Evolutionary conservation across 768 basidiomycete genomes (phyloP), one percentile per base, ranked within the genome.

Genomic region (Russula sp.): DNA sequence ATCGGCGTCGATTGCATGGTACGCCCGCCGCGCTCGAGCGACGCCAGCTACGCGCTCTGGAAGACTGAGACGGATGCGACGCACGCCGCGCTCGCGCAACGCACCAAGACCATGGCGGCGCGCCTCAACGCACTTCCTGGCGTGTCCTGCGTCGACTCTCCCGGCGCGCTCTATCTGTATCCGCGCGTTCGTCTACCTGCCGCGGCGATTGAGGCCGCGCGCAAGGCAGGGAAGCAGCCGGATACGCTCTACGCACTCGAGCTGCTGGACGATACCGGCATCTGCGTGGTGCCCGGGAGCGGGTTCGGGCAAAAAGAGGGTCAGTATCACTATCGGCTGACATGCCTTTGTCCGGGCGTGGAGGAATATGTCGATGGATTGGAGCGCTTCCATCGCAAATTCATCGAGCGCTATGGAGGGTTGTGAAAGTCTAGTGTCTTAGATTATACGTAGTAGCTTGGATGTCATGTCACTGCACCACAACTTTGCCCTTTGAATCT

Each of bases 221-320:
- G 78, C 66, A 75, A 79, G 68, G 80, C 76, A 1, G 89, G 88
- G 1, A 91, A 91, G 75, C 81, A 81, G 67, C 89, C 96, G 3
- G 96, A 99, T 72, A 87, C 85, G 46, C 87, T 95, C 70, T 99
- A 99, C 71, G 83, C 91, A 22, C 77, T 96, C 41, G 82, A 80
- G 66, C 72, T 99, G 54, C 79, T 99, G 55, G 92, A 96, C 64
- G 81, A 81, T 72, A 94, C 93, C 0, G 93, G 93, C 5, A 97
- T 98, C 65, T 97, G 94, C 69, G 90, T 90, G 22, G 90, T 98
- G 5, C 91, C 94, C 6, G 96, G 96, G 0, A 87, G 85, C 51
- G 96, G 96, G 1, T 99, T 99, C 72, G 95, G 95, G 5, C 95
- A 98, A 77, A 87, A 81, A 74, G 85, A 88, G 53, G 93, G 89